Evolutionary conservation across 805 yeast species (phyloP), one percentile per base, ranked within the genome.

Genomic region (Candida ovalis): DNA sequence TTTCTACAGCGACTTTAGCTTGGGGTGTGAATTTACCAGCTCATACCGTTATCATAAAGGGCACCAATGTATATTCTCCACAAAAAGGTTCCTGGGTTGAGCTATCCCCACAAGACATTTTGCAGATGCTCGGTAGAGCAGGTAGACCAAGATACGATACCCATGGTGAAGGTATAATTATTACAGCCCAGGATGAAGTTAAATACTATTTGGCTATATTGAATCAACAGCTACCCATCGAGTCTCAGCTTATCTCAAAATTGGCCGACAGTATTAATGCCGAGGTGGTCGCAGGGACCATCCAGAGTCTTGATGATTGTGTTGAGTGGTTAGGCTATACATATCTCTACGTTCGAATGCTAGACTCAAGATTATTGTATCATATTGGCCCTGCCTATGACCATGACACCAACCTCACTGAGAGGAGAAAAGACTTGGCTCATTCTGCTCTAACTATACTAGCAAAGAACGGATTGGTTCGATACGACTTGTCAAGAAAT

Each of bases 1-100:
- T 91, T 1, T 88, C 95, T 0, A 90, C 97, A 2, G 96, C 97
- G 0, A 90, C 97, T 0, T 76, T 90, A 51, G 97, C 97, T 0
- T 90, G 97, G 97, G 97, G 97, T 76, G 97, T 90, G 28, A 90
- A 90, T 62, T 73, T 90, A 47, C 97, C 97, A 2, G 97, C 97
- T 0, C 97, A 91, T 60, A 88, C 97, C 0, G 97, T 90, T 27
- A 83, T 90, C 24, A 87, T 90, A 52, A 88, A 88, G 60, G 98
- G 98, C 0, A 92, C 99, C 0, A 96, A 88, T 59, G 83, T 90
- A 0, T 94, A 95, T 59, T 86, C 94, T 4, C 97, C 99, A 0
- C 94, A 86, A 53, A 80, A 78, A 52, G 96, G 97, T 46, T 69
- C 78, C 6, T 92, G 98, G 97, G 81, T 81, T 2, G 94, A 88